Evolutionary conservation across 2,329 filamentous ascomycete genomes (phyloP).

Genomic region (Trichophyton verrucosum): DNA sequence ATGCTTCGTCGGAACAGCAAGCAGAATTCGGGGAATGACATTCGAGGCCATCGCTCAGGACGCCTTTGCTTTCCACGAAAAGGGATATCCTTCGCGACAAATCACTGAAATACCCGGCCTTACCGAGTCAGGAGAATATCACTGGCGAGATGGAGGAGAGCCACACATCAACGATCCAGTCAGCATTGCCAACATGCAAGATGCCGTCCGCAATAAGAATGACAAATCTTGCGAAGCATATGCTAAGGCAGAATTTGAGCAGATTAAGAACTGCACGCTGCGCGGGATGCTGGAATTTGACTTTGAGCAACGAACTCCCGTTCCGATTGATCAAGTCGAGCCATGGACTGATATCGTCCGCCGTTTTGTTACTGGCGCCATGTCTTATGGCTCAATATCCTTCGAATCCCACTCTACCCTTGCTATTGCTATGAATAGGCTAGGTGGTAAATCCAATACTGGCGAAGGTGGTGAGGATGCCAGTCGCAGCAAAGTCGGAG

Average conservation of each 20-base stretch:
- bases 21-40: constrained; percentile 85
- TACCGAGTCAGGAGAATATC: constrained; percentile 88
- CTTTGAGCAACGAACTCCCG: constrained; percentile 71
- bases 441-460: constrained; percentile 94
- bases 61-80: constrained; percentile 87
- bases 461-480: constrained; percentile 94
- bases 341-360: constrained; percentile 97
- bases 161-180: constrained; percentile 89
- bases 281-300: constrained; percentile 92
- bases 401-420: constrained; percentile 97
- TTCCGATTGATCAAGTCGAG: constrained; percentile 93
- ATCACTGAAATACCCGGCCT: constrained; percentile 69
- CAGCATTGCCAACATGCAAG: constrained; percentile 92
- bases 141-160: constrained; percentile 95
- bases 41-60: constrained; percentile 91
- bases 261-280: constrained; percentile 91
- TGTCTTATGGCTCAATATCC: constrained; percentile 97
- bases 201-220: constrained; percentile 92
- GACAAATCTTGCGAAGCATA: constrained; percentile 98
- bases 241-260: constrained; percentile 82
- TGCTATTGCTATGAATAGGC: constrained; percentile 89
- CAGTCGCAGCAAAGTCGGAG: constrained; percentile 71
- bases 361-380: constrained; percentile 90
- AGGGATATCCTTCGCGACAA: constrained; percentile 70
- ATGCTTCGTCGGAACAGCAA: constrained; percentile 89